A percentile compares a stretch with the other conserved stretches of the same genome.
phyloP scores from a whole-genome alignment of 495 filamentous ascomycete genomes.

The Daldinia bambusicola region DNA sequence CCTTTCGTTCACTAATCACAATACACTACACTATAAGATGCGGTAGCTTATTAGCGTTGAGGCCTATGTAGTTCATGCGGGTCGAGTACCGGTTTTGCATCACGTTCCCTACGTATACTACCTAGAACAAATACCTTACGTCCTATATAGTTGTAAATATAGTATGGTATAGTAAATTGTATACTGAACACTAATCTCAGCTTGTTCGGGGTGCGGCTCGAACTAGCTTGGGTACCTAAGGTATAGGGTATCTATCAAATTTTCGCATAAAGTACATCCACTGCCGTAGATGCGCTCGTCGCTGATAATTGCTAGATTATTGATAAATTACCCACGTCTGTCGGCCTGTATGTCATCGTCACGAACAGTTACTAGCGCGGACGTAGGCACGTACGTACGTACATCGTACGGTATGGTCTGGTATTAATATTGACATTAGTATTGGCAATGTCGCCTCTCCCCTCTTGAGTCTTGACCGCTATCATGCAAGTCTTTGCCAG shows the following conservation, averaged over 20 bases:
- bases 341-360: slow-evolving; percentile 23
- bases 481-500: background rate
- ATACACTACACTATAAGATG: too few species aligned
- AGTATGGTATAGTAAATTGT: too few species aligned
- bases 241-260: background rate
- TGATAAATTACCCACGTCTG: background rate
- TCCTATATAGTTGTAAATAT: background rate
- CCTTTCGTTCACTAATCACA: too few species aligned
- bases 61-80: slow-evolving; percentile 31
- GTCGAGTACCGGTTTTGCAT: slow-evolving; percentile 24
- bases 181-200: background rate
- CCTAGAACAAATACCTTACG: too few species aligned
- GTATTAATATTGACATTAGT: too few species aligned
- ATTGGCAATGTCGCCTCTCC: background rate
- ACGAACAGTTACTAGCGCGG: slow-evolving; percentile 9
- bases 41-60: too few species aligned
- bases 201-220: slow-evolving; percentile 3
- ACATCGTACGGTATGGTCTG: background rate
- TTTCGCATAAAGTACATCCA: slow-evolving; percentile 9
- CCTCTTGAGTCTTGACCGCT: slow-evolving; percentile 36
- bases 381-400: background rate
- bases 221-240: background rate
- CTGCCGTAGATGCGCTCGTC: background rate
- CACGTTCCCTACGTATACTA: background rate
- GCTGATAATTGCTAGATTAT: slow-evolving; percentile 17